These are phyloP conservation scores for Lasiodiplodia theobromae DNA, from an alignment of 2,329 filamentous ascomycete species.

Conservation along the genomic window DNA sequence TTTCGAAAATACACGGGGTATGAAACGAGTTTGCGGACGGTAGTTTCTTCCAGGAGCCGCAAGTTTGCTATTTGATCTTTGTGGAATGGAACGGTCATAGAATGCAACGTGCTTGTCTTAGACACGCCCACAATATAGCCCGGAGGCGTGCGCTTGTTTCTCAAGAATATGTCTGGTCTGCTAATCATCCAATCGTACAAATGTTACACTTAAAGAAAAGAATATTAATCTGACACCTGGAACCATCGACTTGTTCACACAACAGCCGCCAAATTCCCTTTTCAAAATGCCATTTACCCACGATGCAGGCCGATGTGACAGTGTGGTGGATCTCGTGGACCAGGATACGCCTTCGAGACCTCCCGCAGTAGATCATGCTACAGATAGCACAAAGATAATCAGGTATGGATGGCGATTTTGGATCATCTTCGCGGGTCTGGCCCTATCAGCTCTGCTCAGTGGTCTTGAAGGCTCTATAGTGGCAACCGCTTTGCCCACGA, in stretches of 20 bases:
- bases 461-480: constrained; percentile 50
- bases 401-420: constrained; percentile 12
- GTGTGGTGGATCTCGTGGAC: background rate
- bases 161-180: background rate
- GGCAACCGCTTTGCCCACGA: constrained; percentile 52
- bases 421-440: background rate
- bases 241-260: background rate
- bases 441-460: constrained; percentile 38
- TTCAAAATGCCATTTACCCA: background rate
- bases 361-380: background rate
- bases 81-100: no score
- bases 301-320: background rate
- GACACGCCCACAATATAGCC: background rate
- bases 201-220: background rate
- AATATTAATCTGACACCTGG: background rate
- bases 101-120: no score
- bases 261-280: background rate
- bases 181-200: background rate
- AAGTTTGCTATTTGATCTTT: no score
- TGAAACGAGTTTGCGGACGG: no score
- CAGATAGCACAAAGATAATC: background rate
- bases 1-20: no score
- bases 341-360: background rate
- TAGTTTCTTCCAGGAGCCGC: no score
- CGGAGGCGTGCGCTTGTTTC: background rate